Evolutionary conservation across 1,284 basidiomycete genomes (phyloP), one percentile per base, ranked within the genome.

Genomic region (Athelia sp.): DNA sequence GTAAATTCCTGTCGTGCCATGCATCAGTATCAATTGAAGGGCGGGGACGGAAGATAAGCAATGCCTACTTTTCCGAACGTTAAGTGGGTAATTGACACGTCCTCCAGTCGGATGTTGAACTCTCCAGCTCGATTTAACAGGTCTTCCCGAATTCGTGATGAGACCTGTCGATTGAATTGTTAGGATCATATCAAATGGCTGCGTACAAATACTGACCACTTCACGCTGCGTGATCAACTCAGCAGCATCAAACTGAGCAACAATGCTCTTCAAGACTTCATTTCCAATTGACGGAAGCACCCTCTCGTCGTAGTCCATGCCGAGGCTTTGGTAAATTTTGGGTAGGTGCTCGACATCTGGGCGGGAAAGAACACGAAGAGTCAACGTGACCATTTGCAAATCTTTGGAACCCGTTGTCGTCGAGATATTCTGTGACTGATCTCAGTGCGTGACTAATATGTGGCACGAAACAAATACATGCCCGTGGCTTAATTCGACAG

Each of bases 171-270:
- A 13, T 29, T 2, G 45, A 15, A 53, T 29, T 38, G 42, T 40
- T 46, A 45, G 36, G 44, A 48, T 23, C 43, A 34, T 43, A n/a
- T 15, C 22, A 38, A 35, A 9, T 13, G 14, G 22, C 46, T 1
- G 29, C 43, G 23, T 43, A 18, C 0, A 10, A 29, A 24, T 21
- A 78, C 82, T 57, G 55, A 87, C 88, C 54, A 91, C 82, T 77
- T 91, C 88, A 59, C 88, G 84, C 62, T 91, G 88, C 2, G 88
- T 91, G 55, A 91, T 99, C 59, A 99, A 76, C 71, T 99, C 96
- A 17, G 96, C 95, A 38, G 96, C 96, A 69, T 99, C 96, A 59
- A 98, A 99, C 67, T 99, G 96, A 11, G 96, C 96, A 0, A 99
- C 97, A 53, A 96, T 98, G 49, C 90, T 91, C 74, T 99, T 99